Evolutionary conservation across 2,329 filamentous ascomycete genomes (phyloP), one percentile per base, ranked within the genome.

Genomic region (Nigrograna mackinnonii): DNA sequence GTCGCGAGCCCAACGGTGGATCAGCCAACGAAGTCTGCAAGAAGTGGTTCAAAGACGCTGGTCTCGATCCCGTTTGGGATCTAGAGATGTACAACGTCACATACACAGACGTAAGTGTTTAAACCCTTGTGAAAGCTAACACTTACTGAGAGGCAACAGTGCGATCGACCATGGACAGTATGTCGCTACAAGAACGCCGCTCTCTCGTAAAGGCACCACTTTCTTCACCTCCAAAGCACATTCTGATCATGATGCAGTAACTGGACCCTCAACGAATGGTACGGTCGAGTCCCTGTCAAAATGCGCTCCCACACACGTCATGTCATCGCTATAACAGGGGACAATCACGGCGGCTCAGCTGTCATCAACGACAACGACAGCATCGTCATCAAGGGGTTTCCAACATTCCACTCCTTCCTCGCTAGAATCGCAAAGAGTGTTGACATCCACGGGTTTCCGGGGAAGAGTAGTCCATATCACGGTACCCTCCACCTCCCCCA

Each of bases 301-400:
- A 37, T 37, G 35, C 35, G 35, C 22, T n/a, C 21, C 22, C 12
- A 37, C 21, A 37, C 20, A 4, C 35, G 21, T 16, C 21, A 24
- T 18, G 6, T 37, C 6, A 28, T 37, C 3, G 22, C n/a, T 9
- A 12, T 24, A 5, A 12, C 19, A 6, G 35, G 6, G 6, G 20
- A 11, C 2, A 37, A 37, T 19, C 34, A 36, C 5, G 22, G 35
- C 19, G 18, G 22, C 17, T 13, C 12, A n/a, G 11, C 31, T 34
- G 31, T 34, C 12, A 13, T 12, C 12, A 13, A 34, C 31, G 31
- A 34, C 28, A 31, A 22, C n/a, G 20, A 35, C 22, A 17, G 26
- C 16, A 19, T 41, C 22, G 13, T 35, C 14, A 17, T 41, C 30
- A 24, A 14, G 30, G 39, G 39, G 9, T 5, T 26, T 12, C 30